These are phyloP conservation scores for Trichosporon faecale DNA, from an alignment of 1,284 basidiomycete species.

Conservation along the genomic window DNA sequence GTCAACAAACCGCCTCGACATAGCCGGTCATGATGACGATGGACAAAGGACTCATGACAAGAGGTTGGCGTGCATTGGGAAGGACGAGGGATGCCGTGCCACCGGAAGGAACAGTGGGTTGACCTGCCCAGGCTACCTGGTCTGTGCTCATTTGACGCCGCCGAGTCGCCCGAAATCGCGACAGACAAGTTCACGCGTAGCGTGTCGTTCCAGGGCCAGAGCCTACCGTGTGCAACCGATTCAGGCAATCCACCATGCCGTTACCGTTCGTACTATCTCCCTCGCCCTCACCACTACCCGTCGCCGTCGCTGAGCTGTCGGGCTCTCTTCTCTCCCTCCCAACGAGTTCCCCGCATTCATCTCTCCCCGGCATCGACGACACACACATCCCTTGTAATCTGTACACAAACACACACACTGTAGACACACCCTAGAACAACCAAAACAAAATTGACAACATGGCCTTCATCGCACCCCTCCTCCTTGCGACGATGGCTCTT, in stretches of 20 bases:
- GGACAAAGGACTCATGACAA: not conserved
- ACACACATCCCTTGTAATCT: not conserved
- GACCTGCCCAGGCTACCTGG: not conserved
- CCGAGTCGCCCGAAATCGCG: not conserved
- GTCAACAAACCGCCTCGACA: not conserved
- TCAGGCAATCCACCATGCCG: not conserved
- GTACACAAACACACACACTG: not conserved
- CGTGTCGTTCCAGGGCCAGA: not conserved
- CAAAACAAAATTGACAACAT: conserved; percentile 14
- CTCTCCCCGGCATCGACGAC: not conserved
- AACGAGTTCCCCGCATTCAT: not conserved
- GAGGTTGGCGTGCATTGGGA: not conserved
- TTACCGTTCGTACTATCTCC: conserved; percentile 4
- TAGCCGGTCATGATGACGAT: not conserved
- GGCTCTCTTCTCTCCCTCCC: not conserved
- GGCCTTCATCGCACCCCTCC: conserved; percentile 20
- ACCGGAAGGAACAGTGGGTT: not conserved
- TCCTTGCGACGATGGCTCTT: conserved; percentile 24
- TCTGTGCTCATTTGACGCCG: conserved; percentile 5
- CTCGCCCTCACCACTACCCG: not conserved
- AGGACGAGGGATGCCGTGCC: not conserved
- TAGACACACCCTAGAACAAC: not conserved
- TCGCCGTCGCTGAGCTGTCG: not conserved
- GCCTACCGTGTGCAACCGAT: not conserved
- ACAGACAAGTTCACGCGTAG: not conserved